Evolutionary conservation across 352 stramenopile genomes (phyloP), one percentile per base, ranked within the genome.

Genomic region (Pythium periplocum): DNA sequence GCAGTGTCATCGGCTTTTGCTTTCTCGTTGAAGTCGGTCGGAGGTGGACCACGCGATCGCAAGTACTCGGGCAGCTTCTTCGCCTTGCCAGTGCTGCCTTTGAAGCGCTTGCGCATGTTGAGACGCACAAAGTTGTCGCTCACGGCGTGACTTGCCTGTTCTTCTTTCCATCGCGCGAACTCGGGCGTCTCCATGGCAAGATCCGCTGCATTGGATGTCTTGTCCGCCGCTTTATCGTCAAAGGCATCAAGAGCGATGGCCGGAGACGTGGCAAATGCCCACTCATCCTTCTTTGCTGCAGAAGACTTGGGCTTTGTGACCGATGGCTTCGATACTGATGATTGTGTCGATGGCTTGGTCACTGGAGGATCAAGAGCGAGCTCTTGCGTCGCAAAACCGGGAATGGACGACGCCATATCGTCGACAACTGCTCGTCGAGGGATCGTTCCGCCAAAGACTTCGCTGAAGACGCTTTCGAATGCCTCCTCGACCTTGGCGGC

Each of bases 71-170:
- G 83, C 9, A 59, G 75, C 49, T 89, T 90, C 53, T 83, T 84
- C 0, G 79, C 71, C 43, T 75, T 78, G 10, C 79, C 80, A 30
- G 74, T 75, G 51, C 80, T 86, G 6, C 79, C 79, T 46, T 80
- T 86, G 47, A 89, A 70, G 9, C 78, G 66, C 58, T 87, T 88
- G 12, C 80, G 75, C 83, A 91, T 90, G 50, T 88, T 83, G 4
- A 90, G 70, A 36, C 73, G 72, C 30, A 93, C 78, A 58, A 89
- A 93, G 55, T 93, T 93, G 62, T 85, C 71, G 55, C 78, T 86
- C 8, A 92, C 75, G 2, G 51, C 48, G 51, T 71, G 71, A 34
- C 67, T 71, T 7, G 55, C 59, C 12, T 81, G 63, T 43, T 84
- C 77, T 4, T 75, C 64, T 52, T 91, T 91, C 66, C 70, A 91